Evolutionary conservation across 441 rosid genomes (phyloP).

Genomic region (Theobroma grandiflorum): DNA sequence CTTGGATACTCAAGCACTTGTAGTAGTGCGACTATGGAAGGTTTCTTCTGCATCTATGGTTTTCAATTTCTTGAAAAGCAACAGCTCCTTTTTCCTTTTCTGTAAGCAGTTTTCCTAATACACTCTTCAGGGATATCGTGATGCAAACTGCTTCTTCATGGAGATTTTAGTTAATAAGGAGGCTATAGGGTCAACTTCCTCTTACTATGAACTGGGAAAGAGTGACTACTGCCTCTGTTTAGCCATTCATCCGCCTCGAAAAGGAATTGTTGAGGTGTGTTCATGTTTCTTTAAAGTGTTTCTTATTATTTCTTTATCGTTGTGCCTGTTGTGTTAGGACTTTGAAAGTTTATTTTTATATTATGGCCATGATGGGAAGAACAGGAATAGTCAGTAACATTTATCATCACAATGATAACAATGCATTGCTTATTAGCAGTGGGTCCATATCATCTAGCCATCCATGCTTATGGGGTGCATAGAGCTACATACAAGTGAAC

Average conservation of each 20-base stretch:
- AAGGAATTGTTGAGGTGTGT: constrained; percentile 89
- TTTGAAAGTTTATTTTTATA: not conserved
- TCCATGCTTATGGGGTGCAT: not conserved
- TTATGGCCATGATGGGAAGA: not conserved
- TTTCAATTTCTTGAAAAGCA: too few relatives aligned
- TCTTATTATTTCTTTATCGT: not conserved
- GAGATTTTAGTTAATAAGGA: too few relatives aligned
- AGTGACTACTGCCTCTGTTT: constrained; percentile 94
- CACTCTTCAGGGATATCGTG: too few relatives aligned
- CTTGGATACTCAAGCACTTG: too few relatives aligned
- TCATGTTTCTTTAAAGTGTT: not conserved
- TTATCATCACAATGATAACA: not conserved
- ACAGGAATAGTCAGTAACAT: not conserved
- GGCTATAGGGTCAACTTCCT: constrained; percentile 57
- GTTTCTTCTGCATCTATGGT: too few relatives aligned
- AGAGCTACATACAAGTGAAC: not conserved
- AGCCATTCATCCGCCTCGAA: constrained; percentile 95
- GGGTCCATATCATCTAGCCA: not conserved
- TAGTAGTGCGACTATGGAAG: too few relatives aligned
- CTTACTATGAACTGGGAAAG: constrained; percentile 61
- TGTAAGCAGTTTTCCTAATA: too few relatives aligned
- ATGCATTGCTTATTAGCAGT: not conserved
- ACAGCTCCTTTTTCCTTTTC: too few relatives aligned
- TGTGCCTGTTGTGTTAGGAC: not conserved
- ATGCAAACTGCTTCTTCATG: too few relatives aligned